phyloP scores from a whole-genome alignment of 345 rosid genomes.

The Salix brachista region DNA sequence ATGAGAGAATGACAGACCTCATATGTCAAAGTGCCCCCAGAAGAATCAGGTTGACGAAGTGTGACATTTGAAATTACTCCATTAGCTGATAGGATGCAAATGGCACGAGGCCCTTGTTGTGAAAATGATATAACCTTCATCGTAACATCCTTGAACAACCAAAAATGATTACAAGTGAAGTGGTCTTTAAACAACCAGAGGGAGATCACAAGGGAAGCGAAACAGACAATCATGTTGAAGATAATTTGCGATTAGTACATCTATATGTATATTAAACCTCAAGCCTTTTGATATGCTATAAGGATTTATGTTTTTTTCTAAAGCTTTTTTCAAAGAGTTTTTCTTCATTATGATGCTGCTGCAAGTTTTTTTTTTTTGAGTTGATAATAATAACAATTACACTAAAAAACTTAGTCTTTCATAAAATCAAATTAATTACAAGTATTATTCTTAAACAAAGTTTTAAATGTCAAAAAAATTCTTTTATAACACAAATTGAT shows the following conservation, averaged over 20 bases:
- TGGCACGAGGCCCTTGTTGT: conserved; percentile 98
- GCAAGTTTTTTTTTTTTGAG: no score
- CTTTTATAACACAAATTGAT: no score
- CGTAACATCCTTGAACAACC: conserved; percentile 67
- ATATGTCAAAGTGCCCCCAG: conserved; percentile 97
- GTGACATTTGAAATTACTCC: conserved; percentile 93
- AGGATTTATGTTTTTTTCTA: no score
- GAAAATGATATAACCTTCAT: conserved; percentile 98
- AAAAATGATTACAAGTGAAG: neutral
- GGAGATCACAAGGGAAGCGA: conserved; percentile 8
- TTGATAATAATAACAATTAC: no score
- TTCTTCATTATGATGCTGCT: no score
- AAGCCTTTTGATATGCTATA: no score
- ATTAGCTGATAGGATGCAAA: conserved; percentile 86
- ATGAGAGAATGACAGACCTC: conserved; percentile 51
- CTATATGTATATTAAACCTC: no score
- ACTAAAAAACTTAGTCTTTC: no score
- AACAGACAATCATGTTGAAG: neutral
- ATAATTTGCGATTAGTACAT: neutral
- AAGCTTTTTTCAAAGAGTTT: no score
- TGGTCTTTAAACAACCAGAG: conserved; percentile 2
- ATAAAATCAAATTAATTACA: no score
- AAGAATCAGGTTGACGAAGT: conserved; percentile 95
- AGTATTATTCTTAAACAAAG: no score
- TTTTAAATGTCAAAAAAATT: no score